Conservation (phyloP, 306 rosid species). For the Acmispon strigosus region DNA sequence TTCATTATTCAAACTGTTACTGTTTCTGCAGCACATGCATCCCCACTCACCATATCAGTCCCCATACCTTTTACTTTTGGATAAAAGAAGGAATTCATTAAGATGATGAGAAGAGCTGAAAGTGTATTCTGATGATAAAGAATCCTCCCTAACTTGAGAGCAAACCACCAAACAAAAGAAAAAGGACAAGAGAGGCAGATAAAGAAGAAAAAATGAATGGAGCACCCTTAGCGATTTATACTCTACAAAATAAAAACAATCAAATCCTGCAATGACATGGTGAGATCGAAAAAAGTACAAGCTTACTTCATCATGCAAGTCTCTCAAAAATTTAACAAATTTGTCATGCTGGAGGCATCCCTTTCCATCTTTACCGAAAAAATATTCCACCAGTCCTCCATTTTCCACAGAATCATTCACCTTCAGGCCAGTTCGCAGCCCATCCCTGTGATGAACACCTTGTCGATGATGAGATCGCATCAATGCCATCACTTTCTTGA, state of each 20-base stretch:
- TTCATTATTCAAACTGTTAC: neutral
- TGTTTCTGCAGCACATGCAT: neutral
- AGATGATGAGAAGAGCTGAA: neutral
- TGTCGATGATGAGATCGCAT: conserved; percentile 83
- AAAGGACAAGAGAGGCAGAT: neutral
- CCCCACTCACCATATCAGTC: neutral
- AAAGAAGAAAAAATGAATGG: neutral
- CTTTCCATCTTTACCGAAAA: conserved; percentile 75
- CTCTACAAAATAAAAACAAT: conserved; percentile 14
- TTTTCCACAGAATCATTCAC: conserved; percentile 62
- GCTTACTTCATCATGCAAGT: conserved; percentile 64
- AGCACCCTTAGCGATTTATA: neutral
- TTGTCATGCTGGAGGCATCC: conserved; percentile 54
- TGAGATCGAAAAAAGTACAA: neutral
- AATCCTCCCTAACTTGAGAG: conserved; percentile 13
- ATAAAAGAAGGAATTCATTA: neutral
- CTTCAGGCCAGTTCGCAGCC: conserved; percentile 57
- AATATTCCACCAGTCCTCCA: conserved; percentile 81
- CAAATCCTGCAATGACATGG: neutral
- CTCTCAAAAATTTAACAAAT: conserved; percentile 60
- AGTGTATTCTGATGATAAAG: conserved; percentile 1
- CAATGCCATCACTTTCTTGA: conserved; percentile 89
- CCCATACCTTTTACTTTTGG: neutral
- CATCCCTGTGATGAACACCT: conserved; percentile 63
- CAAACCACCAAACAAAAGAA: neutral